Evolutionary conservation across 2,329 filamentous ascomycete genomes (phyloP), one percentile per base, ranked within the genome.

Genomic region (Monilinia fructigena): DNA sequence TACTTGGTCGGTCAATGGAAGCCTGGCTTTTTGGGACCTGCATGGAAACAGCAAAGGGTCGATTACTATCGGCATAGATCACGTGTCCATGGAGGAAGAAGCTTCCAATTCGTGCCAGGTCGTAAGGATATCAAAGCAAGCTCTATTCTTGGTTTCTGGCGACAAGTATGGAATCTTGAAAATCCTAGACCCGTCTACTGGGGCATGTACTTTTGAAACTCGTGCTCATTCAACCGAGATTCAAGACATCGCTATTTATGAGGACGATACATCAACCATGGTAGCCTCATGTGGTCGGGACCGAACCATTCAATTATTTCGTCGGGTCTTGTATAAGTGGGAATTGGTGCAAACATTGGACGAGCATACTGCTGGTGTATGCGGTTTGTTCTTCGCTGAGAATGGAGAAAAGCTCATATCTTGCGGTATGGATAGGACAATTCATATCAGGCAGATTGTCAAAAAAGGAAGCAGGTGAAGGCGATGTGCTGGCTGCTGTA

Each of bases 301-400:
- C 78, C 89, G 95, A 61, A 97, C 90, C n/a, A 86, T 94, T 0
- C 95, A 99, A 76, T 80, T 99, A n/a, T 98, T 97, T 75, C 81
- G 82, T 35, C 82, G 82, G 31, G 79, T 79, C 1, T 80, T 78
- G 16, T 83, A 86, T 2, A 79, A 78, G 3, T 89, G 96, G 77
- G 85, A 90, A 67, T 85, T 97, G 66, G 85, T 97, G 62, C 95
- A 99, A 77, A 99, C 95, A 0, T 85, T 98, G 75, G 88, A 91
- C 66, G 94, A 99, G 72, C 96, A 98, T 77, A 88, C 93, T 40
- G 92, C 93, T 28, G 91, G 91, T 70, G 93, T 99, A 85, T 65
- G 88, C 89, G 74, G 83, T 82, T 79, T 97, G 38, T 82, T 93
- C 11, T 92, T 96, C 67, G 86, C 90, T 3, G 84, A 89, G 53